Percentiles rank a stretch among this genome's conserved stretches.
These are phyloP conservation scores for Hemileccinum rubropunctum DNA, from an alignment of 768 basidiomycete genomes.

Conservation along the genomic window DNA sequence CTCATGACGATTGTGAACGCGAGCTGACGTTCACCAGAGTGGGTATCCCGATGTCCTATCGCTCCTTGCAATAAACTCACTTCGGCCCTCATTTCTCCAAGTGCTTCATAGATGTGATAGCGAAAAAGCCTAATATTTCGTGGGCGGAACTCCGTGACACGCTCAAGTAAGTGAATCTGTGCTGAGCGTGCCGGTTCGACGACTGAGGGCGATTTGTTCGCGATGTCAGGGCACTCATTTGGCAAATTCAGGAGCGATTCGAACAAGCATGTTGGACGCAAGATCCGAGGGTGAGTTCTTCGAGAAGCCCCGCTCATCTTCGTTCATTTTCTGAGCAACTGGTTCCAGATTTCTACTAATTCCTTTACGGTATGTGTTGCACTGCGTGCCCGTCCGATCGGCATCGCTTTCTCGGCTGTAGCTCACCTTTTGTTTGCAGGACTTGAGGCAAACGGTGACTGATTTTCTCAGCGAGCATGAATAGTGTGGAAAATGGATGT, in stretches of 20 bases:
- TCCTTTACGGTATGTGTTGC: neutral
- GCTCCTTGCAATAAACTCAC: neutral
- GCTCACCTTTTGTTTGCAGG: neutral
- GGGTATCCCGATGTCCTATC: neutral
- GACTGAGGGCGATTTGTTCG: neutral
- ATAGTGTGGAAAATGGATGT: too few species aligned
- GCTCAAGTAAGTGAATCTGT: neutral
- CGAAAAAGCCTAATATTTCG: neutral
- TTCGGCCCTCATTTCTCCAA: neutral
- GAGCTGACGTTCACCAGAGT: constrained; percentile 10
- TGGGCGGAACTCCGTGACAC: neutral
- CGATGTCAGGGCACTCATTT: neutral
- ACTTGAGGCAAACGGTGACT: neutral
- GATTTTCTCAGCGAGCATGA: too few species aligned
- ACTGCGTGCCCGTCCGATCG: neutral
- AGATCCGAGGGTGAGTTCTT: constrained; percentile 5
- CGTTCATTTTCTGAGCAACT: neutral
- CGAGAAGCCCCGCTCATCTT: too few species aligned
- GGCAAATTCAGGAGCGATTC: neutral
- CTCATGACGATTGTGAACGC: constrained; percentile 9
- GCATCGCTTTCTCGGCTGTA: neutral
- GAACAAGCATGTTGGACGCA: neutral
- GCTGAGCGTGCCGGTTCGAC: neutral
- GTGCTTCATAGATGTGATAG: constrained; percentile 1
- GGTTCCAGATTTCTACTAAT: neutral